phyloP scores from a whole-genome alignment of 805 yeast genomes.

The Starmerella khaoyaiensis region DNA sequence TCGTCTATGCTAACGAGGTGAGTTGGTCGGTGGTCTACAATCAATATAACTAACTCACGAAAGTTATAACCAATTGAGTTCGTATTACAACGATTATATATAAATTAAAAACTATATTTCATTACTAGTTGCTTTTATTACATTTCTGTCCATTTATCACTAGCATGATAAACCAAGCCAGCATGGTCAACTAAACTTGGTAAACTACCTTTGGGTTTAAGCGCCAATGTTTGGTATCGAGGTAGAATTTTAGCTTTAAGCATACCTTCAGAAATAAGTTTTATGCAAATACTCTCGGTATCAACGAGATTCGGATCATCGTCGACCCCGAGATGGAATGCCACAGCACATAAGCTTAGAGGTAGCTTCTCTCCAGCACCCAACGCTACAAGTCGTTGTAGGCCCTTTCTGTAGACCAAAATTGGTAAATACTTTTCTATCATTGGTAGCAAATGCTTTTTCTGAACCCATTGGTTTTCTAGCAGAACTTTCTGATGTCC shows the following conservation, averaged over 20 bases:
- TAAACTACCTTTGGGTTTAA: constrained; percentile 19
- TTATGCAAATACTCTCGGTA: constrained; percentile 27
- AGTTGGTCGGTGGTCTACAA: no score
- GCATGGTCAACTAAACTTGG: constrained; percentile 12
- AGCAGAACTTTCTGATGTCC: constrained; percentile 28
- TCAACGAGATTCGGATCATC: constrained; percentile 17
- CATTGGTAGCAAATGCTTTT: constrained; percentile 22
- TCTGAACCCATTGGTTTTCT: constrained; percentile 23
- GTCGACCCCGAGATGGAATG: constrained; percentile 7
- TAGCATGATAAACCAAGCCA: constrained; percentile 9
- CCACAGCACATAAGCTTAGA: constrained; percentile 5
- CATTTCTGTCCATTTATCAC: background rate
- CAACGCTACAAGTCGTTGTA: constrained; percentile 15
- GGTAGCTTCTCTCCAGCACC: background rate
- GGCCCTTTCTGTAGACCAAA: constrained; percentile 25
- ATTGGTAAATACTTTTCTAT: constrained; percentile 22
- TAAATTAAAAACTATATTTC: no score
- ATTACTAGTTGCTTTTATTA: no score
- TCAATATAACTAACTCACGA: no score
- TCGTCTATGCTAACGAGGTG: no score
- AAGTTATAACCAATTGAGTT: no score
- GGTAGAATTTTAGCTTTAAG: constrained; percentile 29
- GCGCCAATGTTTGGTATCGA: constrained; percentile 14
- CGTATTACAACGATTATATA: no score
- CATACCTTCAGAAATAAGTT: constrained; percentile 27